Percentiles rank a stretch among this genome's conserved stretches.
Conservation (phyloP, 179 eudicot species). For the Beta macrorhiza region DNA sequence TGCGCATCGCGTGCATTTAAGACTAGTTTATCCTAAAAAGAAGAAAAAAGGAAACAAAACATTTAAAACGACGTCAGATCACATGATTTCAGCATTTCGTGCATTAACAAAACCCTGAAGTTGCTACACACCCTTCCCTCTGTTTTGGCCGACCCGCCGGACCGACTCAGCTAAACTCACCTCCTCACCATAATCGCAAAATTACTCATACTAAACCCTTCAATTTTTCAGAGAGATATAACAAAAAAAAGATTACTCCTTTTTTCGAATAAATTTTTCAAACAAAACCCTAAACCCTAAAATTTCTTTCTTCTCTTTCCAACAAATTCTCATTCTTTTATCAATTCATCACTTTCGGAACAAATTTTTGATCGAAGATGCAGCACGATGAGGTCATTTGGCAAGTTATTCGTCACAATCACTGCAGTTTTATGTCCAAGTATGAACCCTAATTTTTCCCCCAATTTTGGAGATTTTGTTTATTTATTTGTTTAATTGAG, state of each 20-base stretch:
- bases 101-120: background rate
- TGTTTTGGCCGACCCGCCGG: constrained; percentile 16
- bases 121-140: background rate
- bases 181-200: background rate
- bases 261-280: background rate
- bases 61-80: background rate
- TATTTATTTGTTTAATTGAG: background rate
- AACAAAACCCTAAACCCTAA: constrained; percentile 25
- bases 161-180: background rate
- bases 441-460: constrained; percentile 29
- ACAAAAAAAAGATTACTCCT: background rate
- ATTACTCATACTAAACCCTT: background rate
- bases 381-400: constrained; percentile 97
- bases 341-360: background rate
- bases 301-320: background rate
- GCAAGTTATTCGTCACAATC: constrained; percentile 92
- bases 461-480: background rate
- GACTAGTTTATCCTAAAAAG: too few species aligned
- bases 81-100: background rate
- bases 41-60: too few species aligned
- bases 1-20: too few species aligned
- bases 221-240: background rate
- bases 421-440: constrained; percentile 97
- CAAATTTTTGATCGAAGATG: constrained; percentile 41
- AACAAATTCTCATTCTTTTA: background rate